Percentiles rank a stretch among this genome's conserved stretches.
Evolutionary conservation across 2,329 filamentous ascomycete species (phyloP).

Genomic region (Huntiella abstrusa): DNA sequence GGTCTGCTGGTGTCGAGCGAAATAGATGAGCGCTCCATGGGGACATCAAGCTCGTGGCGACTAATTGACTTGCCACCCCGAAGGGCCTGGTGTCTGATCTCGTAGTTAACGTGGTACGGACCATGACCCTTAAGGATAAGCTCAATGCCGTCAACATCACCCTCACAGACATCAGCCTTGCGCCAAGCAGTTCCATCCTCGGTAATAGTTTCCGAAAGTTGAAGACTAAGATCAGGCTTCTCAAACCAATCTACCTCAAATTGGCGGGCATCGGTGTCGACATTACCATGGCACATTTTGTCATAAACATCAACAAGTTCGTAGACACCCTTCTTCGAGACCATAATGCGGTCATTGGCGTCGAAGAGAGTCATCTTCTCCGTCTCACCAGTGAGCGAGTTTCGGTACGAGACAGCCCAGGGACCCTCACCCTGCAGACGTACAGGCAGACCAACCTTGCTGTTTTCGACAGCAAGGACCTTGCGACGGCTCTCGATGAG

Average conservation of each 20-base stretch:
- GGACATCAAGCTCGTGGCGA: conserved; percentile 57
- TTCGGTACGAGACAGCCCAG: conserved; percentile 64
- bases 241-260: conserved; percentile 79
- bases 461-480: conserved; percentile 59
- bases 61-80: conserved; percentile 46
- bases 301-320: conserved; percentile 64
- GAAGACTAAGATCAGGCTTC: conserved; percentile 51
- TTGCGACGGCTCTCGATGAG: conserved; percentile 62
- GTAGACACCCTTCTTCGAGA: conserved; percentile 54
- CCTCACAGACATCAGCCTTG: conserved; percentile 79
- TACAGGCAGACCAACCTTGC: conserved; percentile 55
- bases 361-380: conserved; percentile 30
- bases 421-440: conserved; percentile 71
- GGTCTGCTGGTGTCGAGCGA: conserved; percentile 71
- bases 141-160: conserved; percentile 79
- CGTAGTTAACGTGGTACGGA: conserved; percentile 69
- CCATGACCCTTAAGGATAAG: conserved; percentile 58
- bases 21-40: conserved; percentile 56
- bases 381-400: conserved; percentile 23
- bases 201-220: conserved; percentile 41
- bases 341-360: conserved; percentile 49
- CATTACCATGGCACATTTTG: conserved; percentile 58
- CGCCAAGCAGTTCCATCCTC: conserved; percentile 36
- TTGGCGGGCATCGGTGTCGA: conserved; percentile 52
- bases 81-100: conserved; percentile 52